Base-by-base conservation (phyloP, 768 basidiomycete species). In the Lactarius hatsudake region DNA sequence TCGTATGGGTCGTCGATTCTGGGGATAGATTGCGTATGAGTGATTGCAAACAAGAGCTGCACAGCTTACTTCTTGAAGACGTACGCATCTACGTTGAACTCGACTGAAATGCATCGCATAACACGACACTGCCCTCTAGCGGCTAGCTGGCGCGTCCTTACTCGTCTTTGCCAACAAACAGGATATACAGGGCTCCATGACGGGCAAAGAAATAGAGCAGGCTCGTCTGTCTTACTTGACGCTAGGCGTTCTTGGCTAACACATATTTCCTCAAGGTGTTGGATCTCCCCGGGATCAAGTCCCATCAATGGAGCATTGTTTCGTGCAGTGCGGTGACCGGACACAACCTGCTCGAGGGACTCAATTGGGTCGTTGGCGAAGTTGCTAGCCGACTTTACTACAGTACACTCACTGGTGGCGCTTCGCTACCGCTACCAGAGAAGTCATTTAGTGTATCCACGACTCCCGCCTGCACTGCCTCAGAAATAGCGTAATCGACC, bases 1-100 rank as follows among this genome's bases (percentile, higher is more conserved):
- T 99, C 54, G 94, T 98, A 40, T 99, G 97, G 97, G 96, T 99
- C 20, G 96, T 99, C 51, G 97, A 99, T 80, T 96, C 95, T 0
- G 86, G 90, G 43, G 96, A 98, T 79, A 84, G 91, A 51, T 82
- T 94, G 80, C 85, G 97, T 69, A 93, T 97, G 84, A 78, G 81
- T 59, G 96, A 98, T 76, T 98, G 96, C 79, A 90, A 84, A 74
- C 81, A 87, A 59, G 97, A 99, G 78, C 82, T 98, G 26, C 88
- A 90, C 71, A 88, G 83, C 72, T 83, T 99, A 57, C 82, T 98
- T 62, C 85, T 87, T 23, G 96, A 98, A 83, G 96, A 98, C 78
- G 96, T 98, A 78, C 74, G 54, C 62, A 55, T 68, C 58, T 63
- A 64, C 30, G 6, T 58, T 53, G 28, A 32, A 5, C 9, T 13